Evolutionary conservation across 805 yeast genomes (phyloP).

Genomic region (Kazachstania bromeliacearum): DNA sequence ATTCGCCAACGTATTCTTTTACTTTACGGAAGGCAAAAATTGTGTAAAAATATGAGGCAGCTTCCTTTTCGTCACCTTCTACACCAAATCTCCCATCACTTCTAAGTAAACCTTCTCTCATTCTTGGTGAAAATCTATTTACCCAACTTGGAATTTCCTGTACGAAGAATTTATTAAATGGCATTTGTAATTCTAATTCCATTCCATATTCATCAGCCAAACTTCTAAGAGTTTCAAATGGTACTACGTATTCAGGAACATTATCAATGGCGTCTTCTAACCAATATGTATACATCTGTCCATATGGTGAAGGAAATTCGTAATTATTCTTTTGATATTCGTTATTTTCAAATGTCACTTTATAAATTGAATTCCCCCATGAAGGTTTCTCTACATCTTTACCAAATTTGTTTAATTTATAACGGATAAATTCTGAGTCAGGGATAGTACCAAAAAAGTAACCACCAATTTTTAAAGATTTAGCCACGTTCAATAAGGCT

Average conservation of each 20-base stretch:
- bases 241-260: conserved; percentile 95
- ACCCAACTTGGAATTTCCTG: conserved; percentile 67
- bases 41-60: conserved; percentile 73
- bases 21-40: conserved; percentile 74
- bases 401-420: conserved; percentile 46
- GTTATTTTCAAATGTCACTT: conserved; percentile 67
- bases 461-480: conserved; percentile 74
- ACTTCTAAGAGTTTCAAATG: conserved; percentile 77
- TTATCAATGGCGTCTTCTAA: conserved; percentile 90
- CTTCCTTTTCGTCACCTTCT: conserved; percentile 82
- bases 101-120: conserved; percentile 61
- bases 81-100: conserved; percentile 78
- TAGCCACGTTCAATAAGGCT: conserved; percentile 64
- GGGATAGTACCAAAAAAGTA: conserved; percentile 91
- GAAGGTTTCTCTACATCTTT: conserved; percentile 41
- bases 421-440: conserved; percentile 71
- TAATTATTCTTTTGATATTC: conserved; percentile 61
- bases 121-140: conserved; percentile 45
- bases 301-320: conserved; percentile 64
- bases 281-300: conserved; percentile 73
- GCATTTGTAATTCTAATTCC: conserved; percentile 59
- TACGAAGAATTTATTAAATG: conserved; percentile 73
- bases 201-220: conserved; percentile 78
- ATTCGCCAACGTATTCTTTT: conserved; percentile 18
- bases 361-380: conserved; percentile 83